Base-by-base conservation (phyloP, 139 green algal genomes). In the Chlorella sp. region DNA sequence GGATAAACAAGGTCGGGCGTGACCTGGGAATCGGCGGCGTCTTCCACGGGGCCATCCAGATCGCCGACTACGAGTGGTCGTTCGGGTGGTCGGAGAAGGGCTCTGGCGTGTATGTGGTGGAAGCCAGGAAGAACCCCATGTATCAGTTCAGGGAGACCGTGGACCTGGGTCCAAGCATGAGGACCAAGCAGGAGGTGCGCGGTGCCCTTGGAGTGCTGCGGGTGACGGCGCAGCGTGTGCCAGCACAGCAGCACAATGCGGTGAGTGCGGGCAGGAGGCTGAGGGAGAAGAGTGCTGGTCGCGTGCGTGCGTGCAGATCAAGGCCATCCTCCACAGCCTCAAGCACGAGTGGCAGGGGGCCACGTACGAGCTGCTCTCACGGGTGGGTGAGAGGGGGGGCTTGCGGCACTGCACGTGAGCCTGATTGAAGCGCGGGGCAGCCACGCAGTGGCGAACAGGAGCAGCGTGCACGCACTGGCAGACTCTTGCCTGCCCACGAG, bases 91-190 rank as follows among this genome's bases (percentile, higher is more conserved):
- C 14, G 22, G 55, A 64, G 55, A 27, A 64, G 55, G 88, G 88
- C n/a, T 84, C 78, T 1, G 89, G 89, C 3, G 87, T 90, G 49
- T 94, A 93, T 74, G 69, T 59, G 67, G 34, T 79, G 78, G 2
- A 80, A 70, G 24, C 42, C 0, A 64, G 33, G 31, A 33, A 75
- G 70, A 85, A 85, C 81, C 80, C 81, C 5, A 86, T 85, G 82
- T 93, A 93, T 79, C 76, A 72, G 33, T 93, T 80, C 78, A 34
- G 88, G 0, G 85, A 94, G 65, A 86, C 74, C 5, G 75, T 95
- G 2, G 36, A 77, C 29, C 76, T 95, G 2, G 89, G 89, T 20
- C 50, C 75, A 1, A 92, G 85, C 4, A 22, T 26, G 10, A 81
- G 74, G 31, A 76, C 50, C 31, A 80, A 78, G 29, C 70, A 85